A percentile compares a stretch with the other conserved stretches of the same genome.
Conservation (phyloP, 176 grass and related monocot genomes). For the Musa schizocarpa region DNA sequence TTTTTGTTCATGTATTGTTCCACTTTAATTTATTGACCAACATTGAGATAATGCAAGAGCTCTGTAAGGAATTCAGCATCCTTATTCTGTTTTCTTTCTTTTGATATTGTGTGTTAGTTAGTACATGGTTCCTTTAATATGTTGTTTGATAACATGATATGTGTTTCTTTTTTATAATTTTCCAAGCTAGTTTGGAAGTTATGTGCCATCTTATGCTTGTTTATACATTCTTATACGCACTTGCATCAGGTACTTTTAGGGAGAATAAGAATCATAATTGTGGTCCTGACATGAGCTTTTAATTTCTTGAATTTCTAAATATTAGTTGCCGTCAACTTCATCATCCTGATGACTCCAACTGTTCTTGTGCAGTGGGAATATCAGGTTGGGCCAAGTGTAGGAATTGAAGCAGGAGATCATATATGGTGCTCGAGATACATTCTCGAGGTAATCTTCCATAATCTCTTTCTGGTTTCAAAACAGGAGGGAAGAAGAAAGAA, state of each 20-base stretch:
- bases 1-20: not conserved
- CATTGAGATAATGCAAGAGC: no score
- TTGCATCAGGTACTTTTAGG: not conserved
- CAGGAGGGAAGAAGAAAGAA: not conserved
- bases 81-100: no score
- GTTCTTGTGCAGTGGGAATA: conserved; percentile 87
- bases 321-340: not conserved
- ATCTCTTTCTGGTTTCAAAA: not conserved
- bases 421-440: conserved; percentile 97
- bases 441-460: conserved; percentile 60
- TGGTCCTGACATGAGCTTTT: not conserved
- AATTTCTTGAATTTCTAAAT: not conserved
- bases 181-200: not conserved
- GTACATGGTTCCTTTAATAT: not conserved
- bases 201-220: not conserved
- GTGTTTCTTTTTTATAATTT: not conserved
- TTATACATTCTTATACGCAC: not conserved
- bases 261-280: not conserved
- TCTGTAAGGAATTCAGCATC: no score
- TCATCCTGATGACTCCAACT: not conserved
- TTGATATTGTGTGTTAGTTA: not conserved
- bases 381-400: conserved; percentile 97
- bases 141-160: not conserved
- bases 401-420: conserved; percentile 91
- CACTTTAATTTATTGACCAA: no score